Percentiles rank a stretch among this genome's conserved stretches.
These are phyloP conservation scores for Casuarina equisetifolia DNA, from an alignment of 306 rosid species.

Conservation along the genomic window DNA sequence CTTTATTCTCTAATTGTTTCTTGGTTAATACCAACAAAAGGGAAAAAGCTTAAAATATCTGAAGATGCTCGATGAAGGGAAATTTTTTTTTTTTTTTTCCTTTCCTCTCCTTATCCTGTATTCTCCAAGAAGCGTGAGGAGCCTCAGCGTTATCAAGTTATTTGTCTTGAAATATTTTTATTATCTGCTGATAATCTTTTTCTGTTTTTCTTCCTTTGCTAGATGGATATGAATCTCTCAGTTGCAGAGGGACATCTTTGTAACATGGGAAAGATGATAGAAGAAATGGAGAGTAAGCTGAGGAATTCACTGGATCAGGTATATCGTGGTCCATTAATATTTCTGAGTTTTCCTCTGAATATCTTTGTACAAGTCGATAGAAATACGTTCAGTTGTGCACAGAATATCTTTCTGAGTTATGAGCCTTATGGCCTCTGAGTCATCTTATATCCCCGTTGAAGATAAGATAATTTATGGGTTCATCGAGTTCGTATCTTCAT, in stretches of 20 bases:
- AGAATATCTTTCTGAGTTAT: not conserved
- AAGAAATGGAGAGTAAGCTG: slow-evolving; percentile 98
- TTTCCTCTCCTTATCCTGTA: not conserved
- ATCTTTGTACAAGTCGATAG: not conserved
- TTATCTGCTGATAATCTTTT: not conserved
- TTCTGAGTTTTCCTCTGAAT: not conserved
- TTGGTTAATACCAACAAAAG: not conserved
- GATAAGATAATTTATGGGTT: slow-evolving; percentile 1
- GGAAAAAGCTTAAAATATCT: not conserved
- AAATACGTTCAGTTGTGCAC: not conserved
- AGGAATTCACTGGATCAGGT: slow-evolving; percentile 98
- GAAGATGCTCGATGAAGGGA: not conserved
- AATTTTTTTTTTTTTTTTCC: not conserved
- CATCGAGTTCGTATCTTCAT: slow-evolving; percentile 9
- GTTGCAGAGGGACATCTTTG: slow-evolving; percentile 89
- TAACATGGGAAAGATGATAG: slow-evolving; percentile 98
- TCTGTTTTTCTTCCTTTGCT: slow-evolving; percentile 11
- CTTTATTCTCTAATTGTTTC: not conserved
- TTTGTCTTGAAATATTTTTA: not conserved
- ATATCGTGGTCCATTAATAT: not conserved
- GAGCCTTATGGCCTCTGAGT: slow-evolving; percentile 14
- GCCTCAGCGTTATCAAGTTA: not conserved
- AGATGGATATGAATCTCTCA: slow-evolving; percentile 89
- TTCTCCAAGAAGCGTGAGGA: not conserved
- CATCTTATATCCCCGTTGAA: not conserved